Base-by-base conservation (phyloP, 2,329 filamentous ascomycete genomes). In the Aureobasidium subglaciale region DNA sequence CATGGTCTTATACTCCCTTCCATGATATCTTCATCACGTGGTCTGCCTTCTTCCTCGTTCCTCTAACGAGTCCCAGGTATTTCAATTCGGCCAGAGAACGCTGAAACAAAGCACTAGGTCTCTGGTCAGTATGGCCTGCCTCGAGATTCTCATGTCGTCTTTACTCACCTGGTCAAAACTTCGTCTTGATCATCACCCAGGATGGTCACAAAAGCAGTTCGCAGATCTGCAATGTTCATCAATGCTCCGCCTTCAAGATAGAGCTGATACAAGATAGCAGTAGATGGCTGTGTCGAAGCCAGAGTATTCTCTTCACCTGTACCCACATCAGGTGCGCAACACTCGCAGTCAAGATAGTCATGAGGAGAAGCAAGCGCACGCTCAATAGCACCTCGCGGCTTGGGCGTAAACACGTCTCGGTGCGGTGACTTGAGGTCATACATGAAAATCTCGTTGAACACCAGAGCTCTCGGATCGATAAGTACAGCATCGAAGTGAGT, bases 41-140 rank as follows among this genome's bases (percentile, higher is more conserved):
- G 68, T 97, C 93, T 22, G 85, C 83, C 77, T 95, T 96, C 77
- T 91, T 96, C 72, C 86, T 88, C 66, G 87, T 97, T 59, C 81
- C 79, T 74, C 93, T 96, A 59, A 97, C 80, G 71, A 96, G 86
- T 7, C 93, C 93, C 64, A 99, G 77, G 54, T 85, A 82, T 69
- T 85, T 86, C 68, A 99, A 71, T 70, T 99, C 93, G 0, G 92
- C 89, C 59, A 97, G 70, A 5, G 82, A 88, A 59, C 84, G 81
- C 70, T 96, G 96, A 71, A 97, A 99, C 57, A 88, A 73, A 38
- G 90, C 83, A 71, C 73, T 77, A 25, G 18, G 9, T 15, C 2
- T 7, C 25, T 1, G 15, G 18, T 54, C 13, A 32, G 29, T 18
- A 27, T 24, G 16, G 59, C 4, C 10, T 9, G n/a, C 1, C 3